phyloP scores from a whole-genome alignment of 1,284 basidiomycete species.

The Entoloma clypeatum region DNA sequence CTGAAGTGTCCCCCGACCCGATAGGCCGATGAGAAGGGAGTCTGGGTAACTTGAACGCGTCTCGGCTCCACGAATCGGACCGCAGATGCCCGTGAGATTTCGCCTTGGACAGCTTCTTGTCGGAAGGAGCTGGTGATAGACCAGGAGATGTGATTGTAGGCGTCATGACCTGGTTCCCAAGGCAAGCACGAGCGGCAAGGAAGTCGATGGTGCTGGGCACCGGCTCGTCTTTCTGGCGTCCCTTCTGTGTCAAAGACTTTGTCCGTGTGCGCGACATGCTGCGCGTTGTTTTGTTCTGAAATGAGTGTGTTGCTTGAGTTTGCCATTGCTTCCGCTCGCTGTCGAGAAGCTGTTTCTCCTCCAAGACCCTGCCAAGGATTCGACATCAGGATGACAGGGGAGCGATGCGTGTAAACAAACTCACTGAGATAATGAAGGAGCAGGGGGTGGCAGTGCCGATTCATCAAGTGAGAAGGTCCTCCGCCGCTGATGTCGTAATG shows the following conservation, averaged over 20 bases:
- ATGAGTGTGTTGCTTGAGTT: conserved; percentile 53
- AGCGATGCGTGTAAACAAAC: conserved; percentile 23
- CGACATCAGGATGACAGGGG: conserved; percentile 4
- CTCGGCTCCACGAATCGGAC: conserved; percentile 57
- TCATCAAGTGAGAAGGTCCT: conserved; percentile 58
- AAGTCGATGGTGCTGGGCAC: conserved; percentile 44
- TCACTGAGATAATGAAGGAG: conserved; percentile 58
- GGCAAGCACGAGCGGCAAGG: conserved; percentile 56
- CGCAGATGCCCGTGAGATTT: conserved; percentile 46
- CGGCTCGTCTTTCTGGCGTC: conserved; percentile 22
- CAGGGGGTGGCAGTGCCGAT: conserved; percentile 53
- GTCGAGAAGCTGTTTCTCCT: conserved; percentile 55
- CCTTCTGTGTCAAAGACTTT: conserved; percentile 51
- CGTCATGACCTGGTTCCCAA: conserved; percentile 57
- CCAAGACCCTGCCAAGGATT: conserved; percentile 50
- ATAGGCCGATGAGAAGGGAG: conserved; percentile 33
- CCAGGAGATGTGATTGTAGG: conserved; percentile 40
- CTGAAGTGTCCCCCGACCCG: too few species aligned
- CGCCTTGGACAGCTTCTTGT: conserved; percentile 41
- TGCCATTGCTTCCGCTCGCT: conserved; percentile 65
- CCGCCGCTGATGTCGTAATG: conserved; percentile 30
- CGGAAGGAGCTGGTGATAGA: conserved; percentile 4
- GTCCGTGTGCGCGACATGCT: conserved; percentile 59
- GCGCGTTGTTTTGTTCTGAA: conserved; percentile 61
- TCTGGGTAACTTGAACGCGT: conserved; percentile 49